Conservation (phyloP, 495 filamentous ascomycete genomes). For the Achaetomiella virescens region DNA sequence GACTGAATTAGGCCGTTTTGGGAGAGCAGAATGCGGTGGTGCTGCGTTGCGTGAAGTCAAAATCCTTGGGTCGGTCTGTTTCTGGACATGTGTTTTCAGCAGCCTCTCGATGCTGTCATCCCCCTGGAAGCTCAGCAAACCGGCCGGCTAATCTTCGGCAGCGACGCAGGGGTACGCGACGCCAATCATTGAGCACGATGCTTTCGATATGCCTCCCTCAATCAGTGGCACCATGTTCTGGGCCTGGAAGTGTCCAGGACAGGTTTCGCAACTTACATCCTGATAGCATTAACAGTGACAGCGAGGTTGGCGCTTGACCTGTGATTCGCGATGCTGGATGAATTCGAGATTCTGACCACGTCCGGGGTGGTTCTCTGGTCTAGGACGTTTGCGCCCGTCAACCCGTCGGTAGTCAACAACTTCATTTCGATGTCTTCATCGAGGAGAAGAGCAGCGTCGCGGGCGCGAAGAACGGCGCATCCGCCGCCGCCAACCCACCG, state of each 20-base stretch:
- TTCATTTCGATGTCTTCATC: conserved; percentile 96
- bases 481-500: conserved; percentile 55
- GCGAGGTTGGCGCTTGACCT: not conserved
- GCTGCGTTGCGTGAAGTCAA: not conserved
- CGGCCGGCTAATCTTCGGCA: conserved; percentile 23
- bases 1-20: not conserved
- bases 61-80: conserved; percentile 5
- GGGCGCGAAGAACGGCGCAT: conserved; percentile 50
- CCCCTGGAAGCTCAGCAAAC: conserved; percentile 9
- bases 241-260: not conserved
- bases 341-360: conserved; percentile 91
- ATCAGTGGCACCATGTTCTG: conserved; percentile 1
- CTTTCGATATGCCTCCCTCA: conserved; percentile 7
- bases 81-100: conserved; percentile 38
- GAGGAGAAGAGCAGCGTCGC: conserved; percentile 70
- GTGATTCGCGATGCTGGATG: conserved; percentile 67
- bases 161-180: not conserved
- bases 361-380: conserved; percentile 98
- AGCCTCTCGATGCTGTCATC: conserved; percentile 26
- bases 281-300: not conserved
- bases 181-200: conserved; percentile 12
- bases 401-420: conserved; percentile 78
- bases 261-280: not conserved
- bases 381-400: conserved; percentile 72
- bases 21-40: not conserved